phyloP scores from a whole-genome alignment of 2,329 filamentous ascomycete genomes.

The Xylogone sp. region DNA sequence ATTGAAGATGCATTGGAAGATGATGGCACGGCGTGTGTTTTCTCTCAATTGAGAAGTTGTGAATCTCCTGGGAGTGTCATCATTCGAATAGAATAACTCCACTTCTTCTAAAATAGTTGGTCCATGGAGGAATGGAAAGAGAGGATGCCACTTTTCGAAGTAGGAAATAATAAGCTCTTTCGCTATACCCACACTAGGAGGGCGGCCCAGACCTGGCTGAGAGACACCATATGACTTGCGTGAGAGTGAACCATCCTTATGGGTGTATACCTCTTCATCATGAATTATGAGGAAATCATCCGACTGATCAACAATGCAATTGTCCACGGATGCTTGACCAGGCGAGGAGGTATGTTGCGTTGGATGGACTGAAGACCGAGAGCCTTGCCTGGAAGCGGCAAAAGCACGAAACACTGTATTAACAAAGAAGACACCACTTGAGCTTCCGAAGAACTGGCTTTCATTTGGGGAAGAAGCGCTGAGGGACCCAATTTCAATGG shows the following conservation, averaged over 20 bases:
- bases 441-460: slow-evolving; percentile 48
- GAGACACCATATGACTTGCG: background rate
- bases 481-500: slow-evolving; percentile 36
- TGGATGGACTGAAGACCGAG: slow-evolving; percentile 17
- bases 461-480: slow-evolving; percentile 38
- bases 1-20: slow-evolving; percentile 48
- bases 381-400: slow-evolving; percentile 26
- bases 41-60: background rate
- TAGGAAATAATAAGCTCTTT: slow-evolving; percentile 43
- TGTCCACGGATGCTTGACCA: background rate
- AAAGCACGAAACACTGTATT: slow-evolving; percentile 51
- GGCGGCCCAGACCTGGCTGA: slow-evolving; percentile 19
- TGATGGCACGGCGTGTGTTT: slow-evolving; percentile 26
- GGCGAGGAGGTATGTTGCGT: slow-evolving; percentile 11
- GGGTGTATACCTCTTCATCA: background rate
- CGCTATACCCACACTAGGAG: slow-evolving; percentile 28
- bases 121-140: slow-evolving; percentile 49
- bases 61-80: background rate
- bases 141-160: slow-evolving; percentile 47
- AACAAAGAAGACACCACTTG: slow-evolving; percentile 49
- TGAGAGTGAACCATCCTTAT: background rate
- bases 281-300: background rate
- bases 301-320: background rate
- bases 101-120: slow-evolving; percentile 43
- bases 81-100: slow-evolving; percentile 35